Percentiles rank a stretch among this genome's conserved stretches.
phyloP scores from a whole-genome alignment of 2,329 filamentous ascomycete species.

The Pyrenochaeta sp. region DNA sequence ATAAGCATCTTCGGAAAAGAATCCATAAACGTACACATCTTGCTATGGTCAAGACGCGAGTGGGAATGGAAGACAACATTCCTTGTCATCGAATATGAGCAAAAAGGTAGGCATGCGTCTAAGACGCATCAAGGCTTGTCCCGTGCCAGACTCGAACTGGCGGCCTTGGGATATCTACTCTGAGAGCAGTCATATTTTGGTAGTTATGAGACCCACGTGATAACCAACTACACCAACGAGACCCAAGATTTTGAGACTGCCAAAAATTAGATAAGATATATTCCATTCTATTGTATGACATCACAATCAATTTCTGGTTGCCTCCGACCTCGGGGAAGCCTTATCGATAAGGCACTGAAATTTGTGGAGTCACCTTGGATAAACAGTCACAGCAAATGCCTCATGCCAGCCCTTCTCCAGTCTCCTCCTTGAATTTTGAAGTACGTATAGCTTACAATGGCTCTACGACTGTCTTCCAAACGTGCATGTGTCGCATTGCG shows the following conservation, averaged over 20 bases:
- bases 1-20: no score
- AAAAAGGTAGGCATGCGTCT: background rate
- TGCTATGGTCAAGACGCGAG: no score
- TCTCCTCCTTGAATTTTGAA: slow-evolving; percentile 9
- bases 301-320: background rate
- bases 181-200: slow-evolving; percentile 35
- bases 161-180: slow-evolving; percentile 44
- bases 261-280: no score
- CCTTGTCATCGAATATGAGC: no score
- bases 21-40: no score
- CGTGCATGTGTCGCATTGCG: slow-evolving; percentile 37
- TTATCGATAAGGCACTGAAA: slow-evolving; percentile 22
- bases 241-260: slow-evolving; percentile 11
- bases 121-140: slow-evolving; percentile 12
- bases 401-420: slow-evolving; percentile 10
- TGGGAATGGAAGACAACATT: no score
- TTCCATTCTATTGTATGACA: no score
- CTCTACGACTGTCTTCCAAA: slow-evolving; percentile 32
- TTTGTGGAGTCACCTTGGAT: slow-evolving; percentile 19
- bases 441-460: slow-evolving; percentile 30
- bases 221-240: slow-evolving; percentile 50
- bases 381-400: slow-evolving; percentile 18
- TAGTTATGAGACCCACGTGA: slow-evolving; percentile 48
- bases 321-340: slow-evolving; percentile 9
- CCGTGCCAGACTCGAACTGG: slow-evolving; percentile 49